Percentiles rank a stretch among this genome's conserved stretches.
Conservation (phyloP, 495 filamentous ascomycete species). For the Trichoderma erinaceum region DNA sequence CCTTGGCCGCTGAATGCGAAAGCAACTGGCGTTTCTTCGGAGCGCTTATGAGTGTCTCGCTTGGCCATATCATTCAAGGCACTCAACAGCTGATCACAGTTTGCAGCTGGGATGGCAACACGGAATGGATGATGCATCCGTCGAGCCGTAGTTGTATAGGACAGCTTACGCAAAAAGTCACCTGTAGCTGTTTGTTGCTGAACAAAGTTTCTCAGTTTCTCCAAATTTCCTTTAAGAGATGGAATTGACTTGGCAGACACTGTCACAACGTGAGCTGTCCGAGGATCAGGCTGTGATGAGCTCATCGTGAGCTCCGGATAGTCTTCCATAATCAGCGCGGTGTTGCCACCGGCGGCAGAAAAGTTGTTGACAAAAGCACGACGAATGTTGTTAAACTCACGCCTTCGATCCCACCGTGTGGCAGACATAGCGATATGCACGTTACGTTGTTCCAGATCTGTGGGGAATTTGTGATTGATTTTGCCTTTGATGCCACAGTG, state of each 20-base stretch:
- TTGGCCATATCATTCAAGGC: slow-evolving; percentile 37
- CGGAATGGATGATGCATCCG: slow-evolving; percentile 78
- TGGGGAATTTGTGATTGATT: slow-evolving; percentile 74
- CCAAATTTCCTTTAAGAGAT: slow-evolving; percentile 47
- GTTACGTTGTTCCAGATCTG: slow-evolving; percentile 44
- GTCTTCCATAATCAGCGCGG: slow-evolving; percentile 58
- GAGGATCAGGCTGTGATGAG: slow-evolving; percentile 34
- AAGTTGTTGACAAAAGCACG: slow-evolving; percentile 65
- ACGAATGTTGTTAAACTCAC: slow-evolving; percentile 51
- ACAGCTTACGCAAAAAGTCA: slow-evolving; percentile 49
- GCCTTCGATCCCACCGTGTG: slow-evolving; percentile 29
- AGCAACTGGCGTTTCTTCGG: slow-evolving; percentile 41
- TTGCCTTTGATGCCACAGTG: slow-evolving; percentile 81
- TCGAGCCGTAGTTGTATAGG: slow-evolving; percentile 79
- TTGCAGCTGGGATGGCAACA: slow-evolving; percentile 52
- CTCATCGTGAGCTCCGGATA: slow-evolving; percentile 25
- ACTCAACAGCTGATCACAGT: slow-evolving; percentile 23
- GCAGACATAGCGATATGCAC: slow-evolving; percentile 53
- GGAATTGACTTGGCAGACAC: slow-evolving; percentile 55
- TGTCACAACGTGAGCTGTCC: slow-evolving; percentile 48
- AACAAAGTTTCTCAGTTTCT: slow-evolving; percentile 47
- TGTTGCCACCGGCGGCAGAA: slow-evolving; percentile 63
- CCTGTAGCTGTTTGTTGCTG: slow-evolving; percentile 42
- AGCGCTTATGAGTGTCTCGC: slow-evolving; percentile 29
- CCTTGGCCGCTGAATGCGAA: slow-evolving; percentile 71